Evolutionary conservation across 1,284 basidiomycete species (phyloP), one percentile per base, ranked within the genome.

Genomic region (Kalmanozyma brasiliensis): DNA sequence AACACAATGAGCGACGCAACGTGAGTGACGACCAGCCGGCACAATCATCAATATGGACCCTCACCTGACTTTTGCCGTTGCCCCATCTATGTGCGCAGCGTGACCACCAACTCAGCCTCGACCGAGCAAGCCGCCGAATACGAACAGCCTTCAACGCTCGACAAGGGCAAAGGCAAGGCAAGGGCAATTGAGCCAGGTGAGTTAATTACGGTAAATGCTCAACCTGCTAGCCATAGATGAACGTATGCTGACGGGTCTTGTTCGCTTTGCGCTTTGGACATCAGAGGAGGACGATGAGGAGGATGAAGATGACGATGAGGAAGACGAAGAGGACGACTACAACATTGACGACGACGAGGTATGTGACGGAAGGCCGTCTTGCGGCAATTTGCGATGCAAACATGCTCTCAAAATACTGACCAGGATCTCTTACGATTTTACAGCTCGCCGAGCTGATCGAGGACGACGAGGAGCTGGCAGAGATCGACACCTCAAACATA

Each of bases 141-240:
- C 19, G 47, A 47, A 32, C 56, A 51, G 49, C 23, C 48, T 24
- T 20, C 47, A 13, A 44, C 56, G 19, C 29, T 49, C 4, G 55
- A 67, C 56, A 73, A 73, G 49, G 70, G 70, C 29, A 73, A 73
- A 29, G 71, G 71, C 45, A 73, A 73, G 22, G 69, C 51, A 33
- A 65, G 49, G 35, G 66, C 61, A n/a, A 33, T 63, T 20, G 67
- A 62, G 42, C 42, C 58, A 41, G 67, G 71, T 73, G 16, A 57
- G 70, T n/a, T n/a, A n/a, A n/a, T n/a, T n/a, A n/a, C n/a, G n/a
- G n/a, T n/a, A n/a, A n/a, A n/a, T n/a, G n/a, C n/a, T n/a, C n/a
- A n/a, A n/a, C n/a, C n/a, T n/a, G n/a, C n/a, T n/a, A n/a, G n/a
- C n/a, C n/a, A n/a, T n/a, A n/a, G n/a, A n/a, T n/a, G n/a, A n/a